Conservation (phyloP, 2,329 filamentous ascomycete species). For the Cercospora sp. region DNA sequence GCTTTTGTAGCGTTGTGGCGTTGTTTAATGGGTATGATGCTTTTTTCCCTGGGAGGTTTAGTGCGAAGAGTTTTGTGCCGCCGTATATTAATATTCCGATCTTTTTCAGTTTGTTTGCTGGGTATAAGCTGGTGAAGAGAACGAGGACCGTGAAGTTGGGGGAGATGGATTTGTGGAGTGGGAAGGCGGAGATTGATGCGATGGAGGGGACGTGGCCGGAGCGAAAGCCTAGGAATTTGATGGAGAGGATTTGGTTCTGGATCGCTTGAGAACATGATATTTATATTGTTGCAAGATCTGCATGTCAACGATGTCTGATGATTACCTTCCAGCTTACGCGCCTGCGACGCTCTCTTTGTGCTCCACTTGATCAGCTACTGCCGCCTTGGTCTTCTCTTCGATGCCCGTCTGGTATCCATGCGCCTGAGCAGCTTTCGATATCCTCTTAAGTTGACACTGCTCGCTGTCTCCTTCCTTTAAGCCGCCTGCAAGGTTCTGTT, state of each 20-base stretch:
- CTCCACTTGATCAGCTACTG: not conserved
- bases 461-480: slow-evolving; percentile 8
- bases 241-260: slow-evolving; percentile 21
- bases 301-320: not conserved
- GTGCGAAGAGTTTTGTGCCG: slow-evolving; percentile 61
- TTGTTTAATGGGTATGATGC: slow-evolving; percentile 61
- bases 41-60: slow-evolving; percentile 61
- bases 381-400: not conserved
- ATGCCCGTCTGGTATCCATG: slow-evolving; percentile 4
- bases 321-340: not conserved
- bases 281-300: not conserved
- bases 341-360: not conserved
- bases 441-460: slow-evolving; percentile 5
- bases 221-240: slow-evolving; percentile 14
- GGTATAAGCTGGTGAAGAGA: slow-evolving; percentile 55
- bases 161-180: slow-evolving; percentile 50
- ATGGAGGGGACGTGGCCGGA: slow-evolving; percentile 14
- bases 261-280: slow-evolving; percentile 8
- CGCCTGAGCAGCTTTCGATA: slow-evolving; percentile 2
- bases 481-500: slow-evolving; percentile 9
- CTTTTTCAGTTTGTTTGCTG: slow-evolving; percentile 56
- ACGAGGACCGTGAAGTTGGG: slow-evolving; percentile 47
- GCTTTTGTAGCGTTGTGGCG: slow-evolving; percentile 60
- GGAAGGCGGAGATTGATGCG: slow-evolving; percentile 18
- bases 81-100: slow-evolving; percentile 61